Evolutionary conservation across 2,329 filamentous ascomycete species (phyloP).

Genomic region (Cladophialophora yegresii): DNA sequence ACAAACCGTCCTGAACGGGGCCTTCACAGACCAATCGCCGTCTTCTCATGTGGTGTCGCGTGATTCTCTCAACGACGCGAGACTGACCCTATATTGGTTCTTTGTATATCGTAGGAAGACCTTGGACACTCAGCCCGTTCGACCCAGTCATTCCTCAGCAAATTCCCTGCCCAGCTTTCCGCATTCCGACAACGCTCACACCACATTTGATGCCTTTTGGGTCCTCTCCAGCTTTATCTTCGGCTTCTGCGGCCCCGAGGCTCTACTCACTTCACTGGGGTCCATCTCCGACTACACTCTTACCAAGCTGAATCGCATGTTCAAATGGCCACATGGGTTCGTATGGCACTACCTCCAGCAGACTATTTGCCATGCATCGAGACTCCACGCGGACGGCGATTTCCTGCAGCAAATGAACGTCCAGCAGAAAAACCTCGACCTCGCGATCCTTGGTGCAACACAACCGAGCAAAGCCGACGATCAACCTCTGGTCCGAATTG

Average conservation of each 20-base stretch:
- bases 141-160: neutral
- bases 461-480: neutral
- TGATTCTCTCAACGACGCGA: neutral
- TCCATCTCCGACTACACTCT: constrained; percentile 1
- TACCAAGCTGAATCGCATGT: neutral
- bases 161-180: neutral
- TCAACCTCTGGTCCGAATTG: neutral
- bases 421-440: neutral
- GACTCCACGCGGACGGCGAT: neutral
- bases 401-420: neutral
- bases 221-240: constrained; percentile 7
- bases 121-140: neutral
- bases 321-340: constrained; percentile 2
- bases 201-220: neutral
- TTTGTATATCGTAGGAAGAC: neutral
- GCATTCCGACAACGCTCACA: neutral
- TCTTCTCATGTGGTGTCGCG: constrained; percentile 4
- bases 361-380: neutral
- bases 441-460: neutral
- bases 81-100: constrained; percentile 9
- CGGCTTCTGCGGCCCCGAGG: constrained; percentile 1
- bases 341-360: constrained; percentile 5
- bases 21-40: neutral
- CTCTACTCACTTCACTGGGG: neutral
- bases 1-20: neutral